Percentiles rank a stretch among this genome's conserved stretches.
phyloP scores from a whole-genome alignment of 2,329 filamentous ascomycete genomes.

The Rutstroemia sydowiana region DNA sequence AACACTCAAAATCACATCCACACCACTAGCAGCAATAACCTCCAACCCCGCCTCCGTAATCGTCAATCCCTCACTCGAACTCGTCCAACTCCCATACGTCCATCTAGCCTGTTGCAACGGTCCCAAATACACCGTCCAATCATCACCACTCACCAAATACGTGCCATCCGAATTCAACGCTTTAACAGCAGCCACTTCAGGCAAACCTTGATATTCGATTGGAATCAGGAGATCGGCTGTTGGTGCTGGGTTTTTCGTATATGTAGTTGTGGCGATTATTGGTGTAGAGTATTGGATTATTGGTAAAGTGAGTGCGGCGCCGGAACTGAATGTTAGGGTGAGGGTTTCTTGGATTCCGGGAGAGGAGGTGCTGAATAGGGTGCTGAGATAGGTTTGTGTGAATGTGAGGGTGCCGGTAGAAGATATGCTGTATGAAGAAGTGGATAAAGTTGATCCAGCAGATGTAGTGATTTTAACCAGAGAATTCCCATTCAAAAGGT shows the following conservation, averaged over 20 bases:
- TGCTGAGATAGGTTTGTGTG: constrained; percentile 38
- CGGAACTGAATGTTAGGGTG: constrained; percentile 45
- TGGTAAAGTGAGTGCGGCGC: constrained; percentile 39
- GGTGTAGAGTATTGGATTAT: constrained; percentile 48
- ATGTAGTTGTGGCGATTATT: constrained; percentile 11
- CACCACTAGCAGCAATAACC: constrained; percentile 24
- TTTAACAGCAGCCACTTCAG: constrained; percentile 43
- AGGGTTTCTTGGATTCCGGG: constrained; percentile 43
- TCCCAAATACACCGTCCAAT: constrained; percentile 48
- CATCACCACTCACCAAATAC: constrained; percentile 40
- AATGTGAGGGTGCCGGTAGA: constrained; percentile 40
- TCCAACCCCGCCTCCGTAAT: constrained; percentile 39
- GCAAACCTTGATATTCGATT: constrained; percentile 43
- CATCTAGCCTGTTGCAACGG: constrained; percentile 42
- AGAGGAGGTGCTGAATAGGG: constrained; percentile 35
- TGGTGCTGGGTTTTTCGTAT: constrained; percentile 4
- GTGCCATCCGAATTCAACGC: constrained; percentile 41
- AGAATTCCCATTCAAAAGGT: constrained; percentile 47
- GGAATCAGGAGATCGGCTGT: constrained; percentile 38
- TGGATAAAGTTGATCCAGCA: constrained; percentile 32
- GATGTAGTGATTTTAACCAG: constrained; percentile 36
- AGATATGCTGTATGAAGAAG: constrained; percentile 41
- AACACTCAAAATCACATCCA: constrained; percentile 36
- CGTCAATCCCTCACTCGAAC: constrained; percentile 38
- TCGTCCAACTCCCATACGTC: constrained; percentile 45